These are phyloP conservation scores for Alliaria petiolata DNA, from an alignment of 345 rosid genomes.

Conservation along the genomic window DNA sequence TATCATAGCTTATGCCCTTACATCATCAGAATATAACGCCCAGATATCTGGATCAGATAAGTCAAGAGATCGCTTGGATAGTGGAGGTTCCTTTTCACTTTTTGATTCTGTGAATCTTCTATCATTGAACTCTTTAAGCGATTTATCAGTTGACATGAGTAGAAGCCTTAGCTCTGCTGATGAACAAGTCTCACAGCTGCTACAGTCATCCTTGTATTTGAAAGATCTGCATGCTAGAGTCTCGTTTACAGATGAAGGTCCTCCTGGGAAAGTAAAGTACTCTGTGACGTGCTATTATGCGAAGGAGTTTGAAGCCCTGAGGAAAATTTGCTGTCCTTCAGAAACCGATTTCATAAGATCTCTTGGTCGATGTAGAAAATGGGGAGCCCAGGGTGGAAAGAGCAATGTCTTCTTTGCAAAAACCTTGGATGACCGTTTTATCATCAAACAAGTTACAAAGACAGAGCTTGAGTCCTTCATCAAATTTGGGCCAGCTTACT, in stretches of 20 bases:
- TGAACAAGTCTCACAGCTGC: constrained; percentile 52
- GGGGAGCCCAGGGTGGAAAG: constrained; percentile 99
- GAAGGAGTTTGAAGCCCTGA: constrained; percentile 76
- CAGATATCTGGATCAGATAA: constrained; percentile 66
- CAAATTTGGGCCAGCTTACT: constrained; percentile 85
- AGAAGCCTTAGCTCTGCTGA: constrained; percentile 50
- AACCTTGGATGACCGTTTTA: constrained; percentile 91
- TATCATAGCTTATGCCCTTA: constrained; percentile 77
- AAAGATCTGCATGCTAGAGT: constrained; percentile 76
- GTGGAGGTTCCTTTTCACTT: constrained; percentile 45
- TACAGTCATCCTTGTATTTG: constrained; percentile 52
- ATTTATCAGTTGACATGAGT: constrained; percentile 44
- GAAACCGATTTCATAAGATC: constrained; percentile 85
- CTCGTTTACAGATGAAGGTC: constrained; percentile 65
- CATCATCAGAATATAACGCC: constrained; percentile 58
- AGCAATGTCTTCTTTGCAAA: constrained; percentile 98
- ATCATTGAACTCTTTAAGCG: constrained; percentile 51
- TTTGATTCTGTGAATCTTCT: constrained; percentile 54
- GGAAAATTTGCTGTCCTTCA: constrained; percentile 83
- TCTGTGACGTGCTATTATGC: constrained; percentile 85
- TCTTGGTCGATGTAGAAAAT: constrained; percentile 94
- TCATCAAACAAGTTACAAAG: constrained; percentile 94
- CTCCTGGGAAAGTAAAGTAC: constrained; percentile 75
- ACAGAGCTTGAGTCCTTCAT: constrained; percentile 95
- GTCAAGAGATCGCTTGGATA: constrained; percentile 46